Percentiles rank a stretch among this genome's conserved stretches.
Evolutionary conservation across 78 protist species (phyloP).

Genomic region (Protostelium mycophagum): DNA sequence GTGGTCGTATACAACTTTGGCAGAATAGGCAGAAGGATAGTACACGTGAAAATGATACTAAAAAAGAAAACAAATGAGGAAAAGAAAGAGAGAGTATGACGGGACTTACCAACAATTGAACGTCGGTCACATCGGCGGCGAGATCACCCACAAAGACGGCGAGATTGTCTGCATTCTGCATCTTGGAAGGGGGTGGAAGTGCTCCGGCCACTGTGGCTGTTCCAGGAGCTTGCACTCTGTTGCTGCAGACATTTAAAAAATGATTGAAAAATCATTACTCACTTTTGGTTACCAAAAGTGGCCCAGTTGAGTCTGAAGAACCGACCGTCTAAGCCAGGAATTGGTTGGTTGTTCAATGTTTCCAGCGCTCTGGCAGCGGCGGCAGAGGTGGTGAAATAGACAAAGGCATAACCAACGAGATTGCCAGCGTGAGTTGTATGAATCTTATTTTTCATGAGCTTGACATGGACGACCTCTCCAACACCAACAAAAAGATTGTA

Average conservation of each 20-base stretch:
- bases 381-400: neutral
- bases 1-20: neutral
- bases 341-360: neutral
- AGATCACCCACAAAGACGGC: neutral
- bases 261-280: no score
- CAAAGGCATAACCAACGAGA: neutral
- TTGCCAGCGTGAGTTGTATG: neutral
- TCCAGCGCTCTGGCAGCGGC: neutral
- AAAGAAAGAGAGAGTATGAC: neutral
- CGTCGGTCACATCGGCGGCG: slow-evolving; percentile 1
- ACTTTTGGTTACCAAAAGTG: neutral
- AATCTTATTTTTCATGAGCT: neutral
- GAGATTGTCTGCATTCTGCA: neutral
- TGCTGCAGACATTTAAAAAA: neutral
- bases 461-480: neutral
- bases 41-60: neutral
- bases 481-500: neutral
- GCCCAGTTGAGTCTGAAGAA: neutral
- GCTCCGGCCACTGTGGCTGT: neutral
- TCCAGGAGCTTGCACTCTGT: neutral
- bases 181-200: neutral
- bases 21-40: neutral
- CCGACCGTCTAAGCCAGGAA: neutral
- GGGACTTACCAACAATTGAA: neutral
- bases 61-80: no score